phyloP scores from a whole-genome alignment of 345 rosid genomes.

The Eutrema yunnanense region DNA sequence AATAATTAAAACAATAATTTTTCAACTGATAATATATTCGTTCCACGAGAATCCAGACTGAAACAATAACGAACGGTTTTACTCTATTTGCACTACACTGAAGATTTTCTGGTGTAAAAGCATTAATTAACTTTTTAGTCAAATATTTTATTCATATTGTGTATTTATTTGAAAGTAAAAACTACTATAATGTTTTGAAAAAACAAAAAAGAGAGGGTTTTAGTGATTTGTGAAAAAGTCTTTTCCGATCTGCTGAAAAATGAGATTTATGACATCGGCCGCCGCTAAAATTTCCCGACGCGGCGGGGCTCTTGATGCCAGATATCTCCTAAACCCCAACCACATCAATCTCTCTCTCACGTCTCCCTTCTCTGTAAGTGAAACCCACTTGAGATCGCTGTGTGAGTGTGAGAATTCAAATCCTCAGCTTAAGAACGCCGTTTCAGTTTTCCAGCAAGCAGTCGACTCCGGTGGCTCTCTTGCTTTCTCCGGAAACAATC shows the following conservation, averaged over 20 bases:
- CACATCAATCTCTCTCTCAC: background rate
- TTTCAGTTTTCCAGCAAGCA: slow-evolving; percentile 38
- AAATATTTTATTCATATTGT: too few species aligned
- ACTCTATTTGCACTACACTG: too few species aligned
- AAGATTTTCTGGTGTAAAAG: too few species aligned
- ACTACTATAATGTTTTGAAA: too few species aligned
- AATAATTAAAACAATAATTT: too few species aligned
- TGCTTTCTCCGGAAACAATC: slow-evolving; percentile 37
- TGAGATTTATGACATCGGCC: slow-evolving; percentile 8
- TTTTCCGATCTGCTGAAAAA: background rate
- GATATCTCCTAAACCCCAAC: background rate
- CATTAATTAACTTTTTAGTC: too few species aligned
- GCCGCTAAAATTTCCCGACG: slow-evolving; percentile 13
- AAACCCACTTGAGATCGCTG: slow-evolving; percentile 34
- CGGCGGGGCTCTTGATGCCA: background rate
- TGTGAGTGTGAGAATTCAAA: slow-evolving; percentile 29
- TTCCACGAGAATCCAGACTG: too few species aligned
- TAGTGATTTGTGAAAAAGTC: background rate
- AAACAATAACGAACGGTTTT: too few species aligned
- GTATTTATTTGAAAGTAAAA: too few species aligned
- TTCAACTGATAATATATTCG: too few species aligned
- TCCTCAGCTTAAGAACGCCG: slow-evolving; percentile 31
- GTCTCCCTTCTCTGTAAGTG: slow-evolving; percentile 25
- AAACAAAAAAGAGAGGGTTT: too few species aligned
- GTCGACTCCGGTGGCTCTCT: slow-evolving; percentile 33